phyloP scores from a whole-genome alignment of 73 alveolate species.

The Blepharisma japonicum region DNA sequence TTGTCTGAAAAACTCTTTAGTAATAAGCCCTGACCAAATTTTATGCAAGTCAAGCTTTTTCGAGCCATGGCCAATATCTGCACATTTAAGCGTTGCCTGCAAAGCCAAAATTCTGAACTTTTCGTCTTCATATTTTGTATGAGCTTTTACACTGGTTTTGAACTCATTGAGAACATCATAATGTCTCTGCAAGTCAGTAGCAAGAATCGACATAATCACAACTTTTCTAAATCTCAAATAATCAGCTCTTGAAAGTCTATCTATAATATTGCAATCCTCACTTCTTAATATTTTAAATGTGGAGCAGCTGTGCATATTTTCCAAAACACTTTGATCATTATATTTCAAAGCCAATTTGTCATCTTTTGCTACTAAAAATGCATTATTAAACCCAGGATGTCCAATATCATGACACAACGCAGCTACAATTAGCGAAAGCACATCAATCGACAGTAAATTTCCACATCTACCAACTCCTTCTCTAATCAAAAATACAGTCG shows the following conservation, averaged over 20 bases:
- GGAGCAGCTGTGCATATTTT: constrained; percentile 46
- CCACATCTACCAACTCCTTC: constrained; percentile 10
- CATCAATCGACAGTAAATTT: neutral
- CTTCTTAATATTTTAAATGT: constrained; percentile 37
- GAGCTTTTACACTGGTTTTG: neutral
- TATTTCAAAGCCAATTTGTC: constrained; percentile 51
- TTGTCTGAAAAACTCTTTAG: constrained; percentile 46
- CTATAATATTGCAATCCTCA: constrained; percentile 14
- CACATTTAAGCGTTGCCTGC: neutral
- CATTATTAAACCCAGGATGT: constrained; percentile 59
- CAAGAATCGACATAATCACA: constrained; percentile 43
- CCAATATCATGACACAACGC: constrained; percentile 59
- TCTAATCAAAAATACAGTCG: neutral
- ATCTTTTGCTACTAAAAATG: constrained; percentile 42
- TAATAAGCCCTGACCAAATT: constrained; percentile 46
- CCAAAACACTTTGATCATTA: constrained; percentile 55
- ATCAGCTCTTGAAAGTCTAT: constrained; percentile 49
- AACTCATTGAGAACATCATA: constrained; percentile 37
- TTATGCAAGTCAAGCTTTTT: constrained; percentile 37
- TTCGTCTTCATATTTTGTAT: constrained; percentile 1
- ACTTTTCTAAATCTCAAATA: constrained; percentile 47
- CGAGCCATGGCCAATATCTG: constrained; percentile 51
- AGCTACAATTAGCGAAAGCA: constrained; percentile 38
- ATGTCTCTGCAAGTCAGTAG: constrained; percentile 58
- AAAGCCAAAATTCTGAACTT: neutral